Percentiles rank a stretch among this genome's conserved stretches.
Conservation (phyloP, 148 eudicot genomes). For the Arctostaphylos glauca region DNA sequence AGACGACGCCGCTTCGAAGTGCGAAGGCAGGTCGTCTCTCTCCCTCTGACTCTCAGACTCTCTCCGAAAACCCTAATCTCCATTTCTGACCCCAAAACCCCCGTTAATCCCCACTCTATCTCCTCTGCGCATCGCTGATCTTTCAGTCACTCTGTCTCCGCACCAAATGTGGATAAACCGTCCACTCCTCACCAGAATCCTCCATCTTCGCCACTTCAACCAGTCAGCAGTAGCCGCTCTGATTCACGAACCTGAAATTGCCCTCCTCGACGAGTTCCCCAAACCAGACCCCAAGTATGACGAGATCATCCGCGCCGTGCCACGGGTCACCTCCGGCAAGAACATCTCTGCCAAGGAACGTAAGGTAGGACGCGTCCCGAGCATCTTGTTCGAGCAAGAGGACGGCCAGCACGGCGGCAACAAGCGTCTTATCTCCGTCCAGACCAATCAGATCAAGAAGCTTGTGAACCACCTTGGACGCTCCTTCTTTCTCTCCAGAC, state of each 20-base stretch:
- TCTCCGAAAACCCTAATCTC: too few relatives aligned
- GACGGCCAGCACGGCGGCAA: slow-evolving; percentile 96
- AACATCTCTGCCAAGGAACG: slow-evolving; percentile 59
- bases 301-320: slow-evolving; percentile 65
- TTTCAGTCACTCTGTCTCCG: neutral
- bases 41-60: too few relatives aligned
- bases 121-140: neutral
- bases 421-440: slow-evolving; percentile 75
- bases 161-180: slow-evolving; percentile 51
- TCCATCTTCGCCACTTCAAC: slow-evolving; percentile 45
- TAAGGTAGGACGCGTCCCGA: slow-evolving; percentile 68
- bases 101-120: slow-evolving; percentile 6
- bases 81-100: slow-evolving; percentile 15
- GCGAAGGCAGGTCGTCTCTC: too few relatives aligned
- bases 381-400: slow-evolving; percentile 84
- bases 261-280: slow-evolving; percentile 55
- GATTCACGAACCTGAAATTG: slow-evolving; percentile 27
- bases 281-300: slow-evolving; percentile 65
- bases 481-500: slow-evolving; percentile 60
- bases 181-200: slow-evolving; percentile 23
- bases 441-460: slow-evolving; percentile 75
- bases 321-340: slow-evolving; percentile 57
- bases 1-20: too few relatives aligned
- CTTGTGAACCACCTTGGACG: slow-evolving; percentile 61
- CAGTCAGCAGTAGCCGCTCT: slow-evolving; percentile 43